Evolutionary conservation across 305 asterid species (phyloP).

Genomic region (Stenogyne calaminthoides): DNA sequence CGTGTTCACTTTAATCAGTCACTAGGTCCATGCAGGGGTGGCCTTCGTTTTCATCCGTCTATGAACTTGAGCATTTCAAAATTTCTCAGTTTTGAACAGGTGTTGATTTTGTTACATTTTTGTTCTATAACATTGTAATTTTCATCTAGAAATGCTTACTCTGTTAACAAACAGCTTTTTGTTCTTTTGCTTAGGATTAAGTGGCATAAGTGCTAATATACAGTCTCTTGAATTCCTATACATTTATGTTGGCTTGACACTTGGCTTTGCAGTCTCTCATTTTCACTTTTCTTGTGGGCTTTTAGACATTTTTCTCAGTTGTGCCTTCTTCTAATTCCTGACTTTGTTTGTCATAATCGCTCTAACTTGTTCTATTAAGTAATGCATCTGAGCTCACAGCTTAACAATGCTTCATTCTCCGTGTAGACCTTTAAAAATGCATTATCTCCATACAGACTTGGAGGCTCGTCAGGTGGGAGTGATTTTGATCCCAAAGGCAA

Average conservation of each 20-base stretch:
- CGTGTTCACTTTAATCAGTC: constrained; percentile 95
- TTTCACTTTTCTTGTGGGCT: not conserved
- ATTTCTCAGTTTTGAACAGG: constrained; percentile 98
- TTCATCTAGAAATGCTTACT: constrained; percentile 6
- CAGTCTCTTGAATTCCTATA: not conserved
- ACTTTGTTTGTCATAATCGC: not conserved
- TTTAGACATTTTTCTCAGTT: not conserved
- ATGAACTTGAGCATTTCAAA: constrained; percentile 96
- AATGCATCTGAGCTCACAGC: constrained; percentile 20
- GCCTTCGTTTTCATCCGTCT: constrained; percentile 89
- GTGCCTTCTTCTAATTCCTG: not conserved
- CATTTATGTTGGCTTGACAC: not conserved
- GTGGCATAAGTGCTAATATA: not conserved
- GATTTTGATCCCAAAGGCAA: constrained; percentile 97
- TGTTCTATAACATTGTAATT: not conserved
- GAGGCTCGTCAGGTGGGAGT: constrained; percentile 99
- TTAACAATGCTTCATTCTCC: constrained; percentile 36
- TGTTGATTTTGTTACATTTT: constrained; percentile 18
- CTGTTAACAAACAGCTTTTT: not conserved
- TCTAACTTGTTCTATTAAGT: not conserved
- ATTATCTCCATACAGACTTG: constrained; percentile 93
- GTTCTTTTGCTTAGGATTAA: not conserved
- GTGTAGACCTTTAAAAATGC: constrained; percentile 94
- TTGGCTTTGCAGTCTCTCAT: not conserved
- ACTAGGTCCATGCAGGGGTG: constrained; percentile 99